Base-by-base conservation (phyloP, 2,329 filamentous ascomycete genomes). In the Fusarium zealandicum region DNA sequence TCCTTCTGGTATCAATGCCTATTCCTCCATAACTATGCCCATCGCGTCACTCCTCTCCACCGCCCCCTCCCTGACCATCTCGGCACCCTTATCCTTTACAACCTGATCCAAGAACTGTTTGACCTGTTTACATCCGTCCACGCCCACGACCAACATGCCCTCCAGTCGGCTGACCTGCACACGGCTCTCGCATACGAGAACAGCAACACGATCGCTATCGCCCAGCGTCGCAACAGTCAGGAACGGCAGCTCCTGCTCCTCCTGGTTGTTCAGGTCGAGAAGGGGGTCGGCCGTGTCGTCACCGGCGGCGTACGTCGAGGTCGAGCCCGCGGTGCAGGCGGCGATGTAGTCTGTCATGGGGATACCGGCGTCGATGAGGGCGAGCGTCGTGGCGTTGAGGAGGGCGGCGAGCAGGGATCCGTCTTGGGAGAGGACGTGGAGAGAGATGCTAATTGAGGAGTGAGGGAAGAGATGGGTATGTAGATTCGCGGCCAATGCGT, bases 301-400 rank as follows among this genome's bases (percentile, higher is more conserved):
- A 50, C 84, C 84, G 2, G 80, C 79, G 0, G 83, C 79, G 63
- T 89, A 84, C 0, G 85, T 83, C 0, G 87, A 87, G 0, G 89
- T 91, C 12, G 88, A 90, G 4, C 93, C 95, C 0, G 92, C 90
- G 1, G 93, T 96, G 75, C 91, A 96, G 6, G 93, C 92, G 17
- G 88, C 87, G 3, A 98, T 84, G 71, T 97, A 96, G 70, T 96
- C 92, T 3, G 87, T 86, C 93, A 98, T 97, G 18, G 95, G 95
- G 16, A 99, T 89, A 45, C 95, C 95, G 1, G 95, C 95, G 71
- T 99, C 95, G 58, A 98, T 88, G 17, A 98, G 85, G 0, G 95
- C 95, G 11, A 99, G 84, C 0, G 93, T 96, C 0, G 90, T 85
- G 4, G 95, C 95, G 69, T 99, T 99, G 65, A 98, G 80, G 38